Percentiles rank a stretch among this genome's conserved stretches.
Evolutionary conservation across 139 green algal genomes (phyloP).

Genomic region (Chlamydomonas asymmetrica): DNA sequence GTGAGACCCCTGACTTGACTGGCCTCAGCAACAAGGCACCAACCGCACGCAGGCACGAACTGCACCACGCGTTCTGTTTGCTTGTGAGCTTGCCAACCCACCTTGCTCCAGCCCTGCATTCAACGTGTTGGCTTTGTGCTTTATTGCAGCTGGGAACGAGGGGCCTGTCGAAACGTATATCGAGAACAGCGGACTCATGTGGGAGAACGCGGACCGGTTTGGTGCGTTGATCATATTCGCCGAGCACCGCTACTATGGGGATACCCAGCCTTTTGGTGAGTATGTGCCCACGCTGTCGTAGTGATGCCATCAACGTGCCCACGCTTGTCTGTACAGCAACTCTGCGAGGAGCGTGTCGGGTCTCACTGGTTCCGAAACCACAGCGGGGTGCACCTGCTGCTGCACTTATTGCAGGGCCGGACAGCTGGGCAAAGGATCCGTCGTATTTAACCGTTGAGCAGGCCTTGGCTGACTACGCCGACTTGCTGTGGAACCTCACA

Average conservation of each 20-base stretch:
- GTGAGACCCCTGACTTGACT: neutral
- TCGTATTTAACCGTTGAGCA: conserved; percentile 52
- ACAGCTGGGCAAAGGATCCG: conserved; percentile 40
- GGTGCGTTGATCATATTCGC: conserved; percentile 50
- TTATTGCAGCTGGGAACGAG: conserved; percentile 55
- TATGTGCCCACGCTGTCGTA: too few species aligned
- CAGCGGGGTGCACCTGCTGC: neutral
- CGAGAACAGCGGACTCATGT: conserved; percentile 54
- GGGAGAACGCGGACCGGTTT: conserved; percentile 55
- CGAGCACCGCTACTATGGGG: conserved; percentile 69
- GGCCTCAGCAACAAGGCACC: neutral
- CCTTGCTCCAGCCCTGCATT: neutral
- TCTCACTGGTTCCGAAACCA: neutral
- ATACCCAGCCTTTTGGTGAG: conserved; percentile 58
- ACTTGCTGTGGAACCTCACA: conserved; percentile 45
- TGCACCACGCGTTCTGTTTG: neutral
- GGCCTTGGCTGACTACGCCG: conserved; percentile 68
- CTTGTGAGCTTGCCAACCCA: neutral
- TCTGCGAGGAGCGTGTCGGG: too few species aligned
- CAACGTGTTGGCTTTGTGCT: neutral
- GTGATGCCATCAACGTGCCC: too few species aligned
- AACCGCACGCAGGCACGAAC: neutral
- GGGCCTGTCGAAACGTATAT: conserved; percentile 37
- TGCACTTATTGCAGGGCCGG: conserved; percentile 19
- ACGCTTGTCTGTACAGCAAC: too few species aligned